A percentile compares a stretch with the other conserved stretches of the same genome.
Conservation (phyloP, 2,329 filamentous ascomycete genomes). For the Trichoderma guizhouense region DNA sequence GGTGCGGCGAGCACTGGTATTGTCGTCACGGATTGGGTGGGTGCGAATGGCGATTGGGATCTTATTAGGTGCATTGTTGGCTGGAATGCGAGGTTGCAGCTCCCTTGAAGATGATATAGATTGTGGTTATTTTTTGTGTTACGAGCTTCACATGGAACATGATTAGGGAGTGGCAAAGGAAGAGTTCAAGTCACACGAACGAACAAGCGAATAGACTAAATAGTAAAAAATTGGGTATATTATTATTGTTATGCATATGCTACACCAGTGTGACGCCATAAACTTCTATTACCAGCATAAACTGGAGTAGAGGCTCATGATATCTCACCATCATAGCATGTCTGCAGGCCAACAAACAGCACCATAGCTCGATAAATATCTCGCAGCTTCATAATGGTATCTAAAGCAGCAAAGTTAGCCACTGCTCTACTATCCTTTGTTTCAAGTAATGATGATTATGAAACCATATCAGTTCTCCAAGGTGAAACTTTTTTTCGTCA, state of each 20-base stretch:
- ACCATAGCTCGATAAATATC: neutral
- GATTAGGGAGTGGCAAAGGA: neutral
- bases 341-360: neutral
- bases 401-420: neutral
- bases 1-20: constrained; percentile 80
- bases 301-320: neutral
- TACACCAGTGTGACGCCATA: neutral
- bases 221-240: neutral
- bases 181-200: neutral
- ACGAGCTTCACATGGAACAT: neutral
- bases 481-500: constrained; percentile 56
- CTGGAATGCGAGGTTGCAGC: constrained; percentile 73
- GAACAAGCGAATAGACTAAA: neutral
- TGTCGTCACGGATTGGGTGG: constrained; percentile 92
- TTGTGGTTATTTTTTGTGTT: neutral
- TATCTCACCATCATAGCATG: neutral
- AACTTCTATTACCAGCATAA: neutral
- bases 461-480: constrained; percentile 57
- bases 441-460: constrained; percentile 11
- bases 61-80: constrained; percentile 81
- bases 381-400: neutral
- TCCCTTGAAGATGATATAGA: constrained; percentile 23
- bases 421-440: neutral
- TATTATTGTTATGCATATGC: neutral
- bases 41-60: constrained; percentile 84